Conservation (phyloP, 1,139 yeast genomes). For the Candida mesenterica region DNA sequence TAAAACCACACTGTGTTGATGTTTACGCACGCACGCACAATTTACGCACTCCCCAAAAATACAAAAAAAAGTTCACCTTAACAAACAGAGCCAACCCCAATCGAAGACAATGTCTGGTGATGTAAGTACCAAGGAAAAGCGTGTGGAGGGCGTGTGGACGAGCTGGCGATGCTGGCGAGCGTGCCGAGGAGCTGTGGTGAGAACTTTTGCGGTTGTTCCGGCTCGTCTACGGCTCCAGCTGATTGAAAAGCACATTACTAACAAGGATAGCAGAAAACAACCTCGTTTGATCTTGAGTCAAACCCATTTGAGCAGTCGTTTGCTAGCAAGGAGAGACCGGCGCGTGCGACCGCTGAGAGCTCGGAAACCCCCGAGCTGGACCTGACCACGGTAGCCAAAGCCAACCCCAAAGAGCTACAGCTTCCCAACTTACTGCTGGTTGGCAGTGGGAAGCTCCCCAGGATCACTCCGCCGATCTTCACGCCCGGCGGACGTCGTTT, state of each 20-base stretch:
- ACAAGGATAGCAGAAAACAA: conserved; percentile 32
- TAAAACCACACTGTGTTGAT: too few species aligned
- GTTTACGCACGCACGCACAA: too few species aligned
- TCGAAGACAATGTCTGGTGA: conserved; percentile 22
- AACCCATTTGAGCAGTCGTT: conserved; percentile 95
- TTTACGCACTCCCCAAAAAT: too few species aligned
- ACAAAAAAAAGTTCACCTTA: too few species aligned
- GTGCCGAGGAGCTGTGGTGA: too few species aligned
- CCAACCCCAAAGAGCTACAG: conserved; percentile 34
- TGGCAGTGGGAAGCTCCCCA: conserved; percentile 33
- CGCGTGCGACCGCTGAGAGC: background rate
- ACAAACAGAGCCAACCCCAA: background rate
- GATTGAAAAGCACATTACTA: conserved; percentile 14
- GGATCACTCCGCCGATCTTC: conserved; percentile 52
- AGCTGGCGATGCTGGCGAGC: too few species aligned
- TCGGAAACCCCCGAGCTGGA: conserved; percentile 3
- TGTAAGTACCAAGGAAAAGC: conserved; percentile 24
- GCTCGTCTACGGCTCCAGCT: too few species aligned
- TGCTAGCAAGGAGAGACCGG: conserved; percentile 53
- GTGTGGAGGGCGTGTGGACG: too few species aligned
- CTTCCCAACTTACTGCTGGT: conserved; percentile 32
- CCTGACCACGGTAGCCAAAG: too few species aligned
- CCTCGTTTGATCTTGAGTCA: conserved; percentile 79
- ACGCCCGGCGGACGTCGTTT: conserved; percentile 63
- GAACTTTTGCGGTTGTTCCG: too few species aligned